Evolutionary conservation across 1,284 basidiomycete species (phyloP).

Genomic region (Filobasidium uniguttulatum): DNA sequence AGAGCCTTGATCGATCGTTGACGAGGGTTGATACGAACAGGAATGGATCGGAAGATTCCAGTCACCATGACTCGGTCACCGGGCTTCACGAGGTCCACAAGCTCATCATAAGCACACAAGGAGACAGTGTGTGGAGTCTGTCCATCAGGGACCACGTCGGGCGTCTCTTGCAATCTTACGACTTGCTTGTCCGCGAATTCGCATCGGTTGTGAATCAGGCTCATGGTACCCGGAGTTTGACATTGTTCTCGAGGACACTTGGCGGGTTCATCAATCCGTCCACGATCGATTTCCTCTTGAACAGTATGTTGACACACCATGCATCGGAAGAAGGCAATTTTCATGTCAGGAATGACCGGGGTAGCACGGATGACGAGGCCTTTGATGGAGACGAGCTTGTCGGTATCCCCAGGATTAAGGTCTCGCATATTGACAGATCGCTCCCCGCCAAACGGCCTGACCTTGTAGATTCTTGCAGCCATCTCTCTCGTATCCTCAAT

Average conservation of each 20-base stretch:
- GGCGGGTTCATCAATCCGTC: constrained; percentile 83
- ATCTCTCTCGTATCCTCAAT: constrained; percentile 69
- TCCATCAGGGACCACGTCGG: constrained; percentile 92
- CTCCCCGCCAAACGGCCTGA: constrained; percentile 73
- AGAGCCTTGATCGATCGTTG: constrained; percentile 84
- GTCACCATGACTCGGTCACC: constrained; percentile 84
- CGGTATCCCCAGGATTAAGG: constrained; percentile 82
- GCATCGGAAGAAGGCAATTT: constrained; percentile 92
- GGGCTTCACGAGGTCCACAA: constrained; percentile 88
- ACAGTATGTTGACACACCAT: constrained; percentile 89
- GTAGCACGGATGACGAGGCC: constrained; percentile 95
- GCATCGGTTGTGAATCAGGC: constrained; percentile 90
- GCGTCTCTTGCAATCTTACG: constrained; percentile 89
- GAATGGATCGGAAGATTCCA: constrained; percentile 87
- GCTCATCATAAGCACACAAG: constrained; percentile 88
- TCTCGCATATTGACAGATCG: constrained; percentile 73
- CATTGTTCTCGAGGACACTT: constrained; percentile 89
- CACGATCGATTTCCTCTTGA: constrained; percentile 88
- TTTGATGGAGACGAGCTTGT: constrained; percentile 89
- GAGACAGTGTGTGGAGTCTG: constrained; percentile 97
- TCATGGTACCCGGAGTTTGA: constrained; percentile 73
- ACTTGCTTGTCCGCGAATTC: constrained; percentile 93
- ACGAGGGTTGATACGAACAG: constrained; percentile 83
- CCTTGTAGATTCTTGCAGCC: constrained; percentile 70
- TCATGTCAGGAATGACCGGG: constrained; percentile 98